Base-by-base conservation (phyloP, 2,329 filamentous ascomycete species). In the Nemania sp. region DNA sequence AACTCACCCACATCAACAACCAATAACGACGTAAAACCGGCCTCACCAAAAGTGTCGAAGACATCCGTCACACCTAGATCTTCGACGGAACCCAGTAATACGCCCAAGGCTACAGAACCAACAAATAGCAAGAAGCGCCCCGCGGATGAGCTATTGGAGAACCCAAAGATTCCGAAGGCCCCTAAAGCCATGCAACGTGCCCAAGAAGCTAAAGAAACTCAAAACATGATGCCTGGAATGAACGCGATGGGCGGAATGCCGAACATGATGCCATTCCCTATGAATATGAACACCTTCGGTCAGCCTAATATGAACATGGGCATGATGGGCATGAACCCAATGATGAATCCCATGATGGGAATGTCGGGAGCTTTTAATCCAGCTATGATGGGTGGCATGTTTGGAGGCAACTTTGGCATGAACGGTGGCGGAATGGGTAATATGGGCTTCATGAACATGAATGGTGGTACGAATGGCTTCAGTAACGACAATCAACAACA, bases 81-180 rank as follows among this genome's bases (percentile, higher is more conserved):
- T 12, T 62, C 63, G 37, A 37, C 61, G n/a, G 60, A 57, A 46
- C 43, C 62, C 39, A 62, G 45, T 49, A 61, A 61, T 22, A 39
- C 57, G 3, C 47, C 56, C 7, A 67, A 65, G 31, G 28, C 59
- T 7, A 50, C 64, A 6, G 59, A 61, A 14, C 24, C 37, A 36
- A 7, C 31, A n/a, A 31, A 5, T 30, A 45, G 82, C 22, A 94
- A 89, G 74, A 99, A 97, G 75, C 85, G 94, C 19, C 82, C 88
- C 9, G 91, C 91, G 12, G 90, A 93, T 30, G 87, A 91, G 47
- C 79, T 79, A 26, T 74, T 81, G 6, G 83, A 86, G 63, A 86
- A 87, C 61, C 81, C 82, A 34, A 82, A 81, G 66, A 82, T 86
- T 34, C 82, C 84, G 40, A 87, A 86, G 63, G 84, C 78, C 0